Conservation (phyloP, 192 early-diverging fungal genomes). For the Coemansia sp. region DNA sequence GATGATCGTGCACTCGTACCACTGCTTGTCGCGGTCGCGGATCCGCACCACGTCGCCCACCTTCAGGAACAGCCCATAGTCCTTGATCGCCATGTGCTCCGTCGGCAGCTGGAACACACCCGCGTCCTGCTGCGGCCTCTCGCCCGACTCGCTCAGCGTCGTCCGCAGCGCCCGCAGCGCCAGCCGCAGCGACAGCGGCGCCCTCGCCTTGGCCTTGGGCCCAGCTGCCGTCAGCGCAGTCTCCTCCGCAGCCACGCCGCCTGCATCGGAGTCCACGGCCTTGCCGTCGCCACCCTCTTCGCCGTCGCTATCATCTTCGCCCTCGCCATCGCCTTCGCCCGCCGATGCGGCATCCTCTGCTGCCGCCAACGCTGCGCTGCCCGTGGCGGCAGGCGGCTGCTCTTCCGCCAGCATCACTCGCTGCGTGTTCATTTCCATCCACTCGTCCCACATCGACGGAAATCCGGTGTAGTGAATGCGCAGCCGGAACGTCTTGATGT, state of each 20-base stretch:
- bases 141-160: conserved; percentile 1
- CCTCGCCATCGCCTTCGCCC: neutral
- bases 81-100: conserved; percentile 42
- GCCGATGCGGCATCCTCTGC: neutral
- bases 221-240: conserved; percentile 14
- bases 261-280: neutral
- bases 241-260: neutral
- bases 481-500: conserved; percentile 56
- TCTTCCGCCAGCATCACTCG: conserved; percentile 42
- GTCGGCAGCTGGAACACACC: conserved; percentile 42
- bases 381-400: neutral
- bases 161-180: conserved; percentile 23
- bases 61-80: conserved; percentile 42
- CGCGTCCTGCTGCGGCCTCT: conserved; percentile 10
- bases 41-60: conserved; percentile 38
- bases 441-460: conserved; percentile 55
- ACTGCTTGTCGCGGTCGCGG: conserved; percentile 46
- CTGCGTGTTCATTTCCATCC: conserved; percentile 68
- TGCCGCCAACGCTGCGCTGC: neutral
- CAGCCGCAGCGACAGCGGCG: conserved; percentile 28
- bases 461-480: conserved; percentile 60
- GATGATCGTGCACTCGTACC: conserved; percentile 47
- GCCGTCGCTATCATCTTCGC: neutral
- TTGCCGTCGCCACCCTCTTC: neutral
- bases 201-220: conserved; percentile 13